Percentiles rank a stretch among this genome's conserved stretches.
phyloP scores from a whole-genome alignment of 495 filamentous ascomycete species.

The Venustampulla echinocandica region DNA sequence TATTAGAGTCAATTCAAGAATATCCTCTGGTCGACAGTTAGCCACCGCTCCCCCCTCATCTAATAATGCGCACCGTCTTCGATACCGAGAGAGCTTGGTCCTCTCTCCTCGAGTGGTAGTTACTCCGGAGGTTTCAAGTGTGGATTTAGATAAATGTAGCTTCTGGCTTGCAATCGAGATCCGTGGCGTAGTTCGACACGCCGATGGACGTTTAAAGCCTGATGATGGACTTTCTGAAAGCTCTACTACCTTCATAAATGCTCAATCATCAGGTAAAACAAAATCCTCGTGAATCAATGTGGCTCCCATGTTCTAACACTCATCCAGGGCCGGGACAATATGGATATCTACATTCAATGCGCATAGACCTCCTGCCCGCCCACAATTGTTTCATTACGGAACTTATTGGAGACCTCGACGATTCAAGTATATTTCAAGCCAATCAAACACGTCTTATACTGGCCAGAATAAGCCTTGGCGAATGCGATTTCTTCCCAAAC shows the following conservation, averaged over 20 bases:
- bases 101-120: conserved; percentile 34
- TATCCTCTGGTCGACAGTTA: conserved; percentile 2
- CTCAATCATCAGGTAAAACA: conserved; percentile 5
- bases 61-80: neutral
- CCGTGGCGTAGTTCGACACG: conserved; percentile 21
- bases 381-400: conserved; percentile 9
- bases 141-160: conserved; percentile 24
- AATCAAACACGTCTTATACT: conserved; percentile 24
- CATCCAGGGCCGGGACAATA: conserved; percentile 2
- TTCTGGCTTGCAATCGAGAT: conserved; percentile 43
- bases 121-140: conserved; percentile 44
- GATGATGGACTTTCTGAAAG: neutral
- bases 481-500: neutral
- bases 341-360: conserved; percentile 15
- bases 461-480: conserved; percentile 14
- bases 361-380: conserved; percentile 13
- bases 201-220: conserved; percentile 4
- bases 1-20: conserved; percentile 18
- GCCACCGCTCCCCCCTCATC: conserved; percentile 2
- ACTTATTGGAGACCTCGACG: conserved; percentile 15
- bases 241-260: neutral
- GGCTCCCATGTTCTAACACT: neutral
- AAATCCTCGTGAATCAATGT: neutral
- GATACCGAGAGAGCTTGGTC: conserved; percentile 23
- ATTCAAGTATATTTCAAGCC: conserved; percentile 10